Evolutionary conservation across 805 yeast genomes (phyloP).

Genomic region (Sungouiella blattae): DNA sequence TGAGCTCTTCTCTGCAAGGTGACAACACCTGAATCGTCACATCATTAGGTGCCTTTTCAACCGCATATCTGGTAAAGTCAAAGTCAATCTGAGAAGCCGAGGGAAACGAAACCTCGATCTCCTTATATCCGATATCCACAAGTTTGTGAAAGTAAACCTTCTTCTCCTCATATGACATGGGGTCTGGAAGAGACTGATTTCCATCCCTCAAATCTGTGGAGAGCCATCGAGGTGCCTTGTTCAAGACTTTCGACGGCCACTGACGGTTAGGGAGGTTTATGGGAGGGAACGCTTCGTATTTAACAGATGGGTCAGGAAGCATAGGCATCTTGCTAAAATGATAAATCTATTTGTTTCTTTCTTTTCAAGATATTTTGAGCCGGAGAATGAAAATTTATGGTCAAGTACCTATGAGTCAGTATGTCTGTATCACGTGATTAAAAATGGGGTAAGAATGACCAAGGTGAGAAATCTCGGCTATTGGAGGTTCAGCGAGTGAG

Average conservation of each 20-base stretch:
- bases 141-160: conserved; percentile 65
- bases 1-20: conserved; percentile 73
- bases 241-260: conserved; percentile 64
- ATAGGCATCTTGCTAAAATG: conserved; percentile 11
- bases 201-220: conserved; percentile 84
- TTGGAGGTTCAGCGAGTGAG: too few species aligned
- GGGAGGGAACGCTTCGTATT: conserved; percentile 57
- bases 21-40: conserved; percentile 73
- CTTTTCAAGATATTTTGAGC: too few species aligned
- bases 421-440: not conserved
- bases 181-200: conserved; percentile 81
- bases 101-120: conserved; percentile 81
- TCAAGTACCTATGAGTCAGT: conserved; percentile 1
- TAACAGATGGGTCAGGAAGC: conserved; percentile 58
- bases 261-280: conserved; percentile 57
- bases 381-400: too few species aligned
- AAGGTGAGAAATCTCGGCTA: too few species aligned
- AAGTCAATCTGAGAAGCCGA: conserved; percentile 78
- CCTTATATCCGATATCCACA: conserved; percentile 73
- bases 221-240: conserved; percentile 74
- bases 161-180: conserved; percentile 80
- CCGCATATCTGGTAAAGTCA: conserved; percentile 74
- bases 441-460: too few species aligned
- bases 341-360: too few species aligned
- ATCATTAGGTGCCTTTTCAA: conserved; percentile 70